Percentiles rank a stretch among this genome's conserved stretches.
phyloP scores from a whole-genome alignment of 129 eudicot genomes.

The Scalesia atractyloides region DNA sequence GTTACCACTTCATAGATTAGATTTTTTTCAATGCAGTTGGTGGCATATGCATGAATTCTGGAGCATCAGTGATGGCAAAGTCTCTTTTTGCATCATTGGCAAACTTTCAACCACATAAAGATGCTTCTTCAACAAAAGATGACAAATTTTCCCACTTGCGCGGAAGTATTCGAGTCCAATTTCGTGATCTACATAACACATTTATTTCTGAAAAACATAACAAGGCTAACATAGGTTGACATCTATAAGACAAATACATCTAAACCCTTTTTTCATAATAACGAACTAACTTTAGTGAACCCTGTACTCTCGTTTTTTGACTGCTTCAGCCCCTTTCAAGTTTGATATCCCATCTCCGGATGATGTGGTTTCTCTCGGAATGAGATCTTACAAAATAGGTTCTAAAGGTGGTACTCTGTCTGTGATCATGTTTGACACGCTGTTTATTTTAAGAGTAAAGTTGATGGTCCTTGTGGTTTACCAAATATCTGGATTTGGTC shows the following conservation, averaged over 20 bases:
- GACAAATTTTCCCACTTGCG: conserved; percentile 36
- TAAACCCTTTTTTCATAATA: conserved; percentile 16
- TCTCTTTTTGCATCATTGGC: conserved; percentile 73
- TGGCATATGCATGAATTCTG: conserved; percentile 66
- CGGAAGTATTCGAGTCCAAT: conserved; percentile 51
- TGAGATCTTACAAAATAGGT: conserved; percentile 54
- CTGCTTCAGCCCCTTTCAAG: conserved; percentile 83
- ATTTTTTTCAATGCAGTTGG: conserved; percentile 84
- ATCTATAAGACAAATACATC: conserved; percentile 15
- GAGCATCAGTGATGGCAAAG: conserved; percentile 88
- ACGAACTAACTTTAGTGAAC: conserved; percentile 26
- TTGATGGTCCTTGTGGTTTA: no score
- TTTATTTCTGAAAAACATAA: conserved; percentile 50
- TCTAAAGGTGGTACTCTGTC: conserved; percentile 71
- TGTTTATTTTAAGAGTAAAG: neutral
- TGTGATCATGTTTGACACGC: conserved; percentile 14
- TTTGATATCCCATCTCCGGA: conserved; percentile 92
- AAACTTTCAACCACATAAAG: conserved; percentile 47
- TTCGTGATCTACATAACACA: conserved; percentile 51
- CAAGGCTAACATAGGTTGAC: conserved; percentile 73
- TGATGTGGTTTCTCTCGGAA: conserved; percentile 71
- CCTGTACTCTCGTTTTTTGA: conserved; percentile 33
- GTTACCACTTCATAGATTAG: conserved; percentile 57
- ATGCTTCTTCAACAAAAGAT: conserved; percentile 44
- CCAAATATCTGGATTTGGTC: no score